These are phyloP conservation scores for Saccharomycopsis javanensis DNA, from an alignment of 805 yeast species.

Conservation along the genomic window DNA sequence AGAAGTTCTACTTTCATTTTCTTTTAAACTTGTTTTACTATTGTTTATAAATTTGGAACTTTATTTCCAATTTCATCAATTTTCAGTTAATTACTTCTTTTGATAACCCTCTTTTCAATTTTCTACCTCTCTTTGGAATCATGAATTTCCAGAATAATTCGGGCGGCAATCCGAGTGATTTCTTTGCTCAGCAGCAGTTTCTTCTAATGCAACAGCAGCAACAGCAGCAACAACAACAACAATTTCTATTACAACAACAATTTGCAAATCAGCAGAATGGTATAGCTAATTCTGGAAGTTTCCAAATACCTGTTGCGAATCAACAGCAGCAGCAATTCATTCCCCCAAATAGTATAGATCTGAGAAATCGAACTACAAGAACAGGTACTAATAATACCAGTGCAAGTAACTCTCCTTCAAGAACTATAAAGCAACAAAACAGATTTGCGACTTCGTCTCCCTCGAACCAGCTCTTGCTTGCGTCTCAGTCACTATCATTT, in stretches of 20 bases:
- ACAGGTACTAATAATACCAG: not conserved
- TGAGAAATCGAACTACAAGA: not conserved
- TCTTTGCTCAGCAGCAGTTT: constrained; percentile 1
- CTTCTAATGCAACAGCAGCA: constrained; percentile 2
- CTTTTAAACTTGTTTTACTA: not conserved
- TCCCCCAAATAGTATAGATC: not conserved
- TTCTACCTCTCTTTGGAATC: not conserved
- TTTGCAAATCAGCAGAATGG: not conserved
- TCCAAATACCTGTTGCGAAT: not conserved
- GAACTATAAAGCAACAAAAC: not conserved
- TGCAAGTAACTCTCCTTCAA: not conserved
- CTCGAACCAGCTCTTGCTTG: not conserved
- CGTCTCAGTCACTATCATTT: not conserved
- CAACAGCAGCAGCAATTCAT: not conserved
- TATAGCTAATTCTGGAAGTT: not conserved
- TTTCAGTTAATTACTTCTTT: too few relatives aligned
- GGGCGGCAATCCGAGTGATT: not conserved
- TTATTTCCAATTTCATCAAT: too few relatives aligned
- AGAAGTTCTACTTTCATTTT: too few relatives aligned
- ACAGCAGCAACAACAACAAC: constrained; percentile 3
- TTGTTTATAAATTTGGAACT: too few relatives aligned
- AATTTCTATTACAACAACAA: not conserved
- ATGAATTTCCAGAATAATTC: not conserved
- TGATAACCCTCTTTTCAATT: too few relatives aligned
- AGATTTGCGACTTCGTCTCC: not conserved